These are phyloP conservation scores for Xanthoparmelia taractica DNA, from an alignment of 495 filamentous ascomycete species.

Conservation along the genomic window DNA sequence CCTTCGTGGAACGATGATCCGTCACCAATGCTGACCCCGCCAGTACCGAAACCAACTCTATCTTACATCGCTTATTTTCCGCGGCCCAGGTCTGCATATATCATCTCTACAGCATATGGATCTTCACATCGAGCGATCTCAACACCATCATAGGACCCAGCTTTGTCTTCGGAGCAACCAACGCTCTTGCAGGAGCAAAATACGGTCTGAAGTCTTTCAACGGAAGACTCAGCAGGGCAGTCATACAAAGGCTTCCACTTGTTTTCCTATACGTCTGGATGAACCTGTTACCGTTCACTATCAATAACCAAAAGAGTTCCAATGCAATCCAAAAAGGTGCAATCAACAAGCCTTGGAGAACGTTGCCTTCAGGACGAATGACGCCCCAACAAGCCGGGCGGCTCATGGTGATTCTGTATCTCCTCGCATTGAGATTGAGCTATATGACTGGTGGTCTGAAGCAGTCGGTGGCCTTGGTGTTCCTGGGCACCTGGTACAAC, in stretches of 20 bases:
- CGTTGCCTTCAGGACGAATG: constrained; percentile 28
- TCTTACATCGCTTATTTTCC: no score
- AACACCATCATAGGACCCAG: constrained; percentile 35
- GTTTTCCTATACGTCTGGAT: constrained; percentile 31
- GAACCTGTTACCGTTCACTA: constrained; percentile 31
- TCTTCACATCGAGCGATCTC: constrained; percentile 37
- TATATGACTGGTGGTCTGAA: constrained; percentile 18
- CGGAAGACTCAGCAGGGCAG: background rate
- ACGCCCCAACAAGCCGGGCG: constrained; percentile 21
- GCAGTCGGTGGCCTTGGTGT: constrained; percentile 27
- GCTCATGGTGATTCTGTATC: constrained; percentile 21
- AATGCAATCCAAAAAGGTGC: constrained; percentile 29
- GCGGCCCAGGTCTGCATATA: no score
- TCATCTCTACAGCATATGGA: constrained; percentile 29
- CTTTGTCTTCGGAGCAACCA: constrained; percentile 31
- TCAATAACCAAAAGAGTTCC: constrained; percentile 32
- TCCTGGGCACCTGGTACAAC: constrained; percentile 33
- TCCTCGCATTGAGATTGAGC: constrained; percentile 17
- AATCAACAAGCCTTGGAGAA: constrained; percentile 38
- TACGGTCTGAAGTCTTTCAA: background rate
- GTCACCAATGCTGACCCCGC: no score
- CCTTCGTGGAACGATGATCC: no score
- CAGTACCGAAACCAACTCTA: no score
- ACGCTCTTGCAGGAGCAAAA: constrained; percentile 23
- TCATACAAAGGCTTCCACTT: constrained; percentile 6